Evolutionary conservation across 148 eudicot species (phyloP).

Genomic region (Cornus suecica): DNA sequence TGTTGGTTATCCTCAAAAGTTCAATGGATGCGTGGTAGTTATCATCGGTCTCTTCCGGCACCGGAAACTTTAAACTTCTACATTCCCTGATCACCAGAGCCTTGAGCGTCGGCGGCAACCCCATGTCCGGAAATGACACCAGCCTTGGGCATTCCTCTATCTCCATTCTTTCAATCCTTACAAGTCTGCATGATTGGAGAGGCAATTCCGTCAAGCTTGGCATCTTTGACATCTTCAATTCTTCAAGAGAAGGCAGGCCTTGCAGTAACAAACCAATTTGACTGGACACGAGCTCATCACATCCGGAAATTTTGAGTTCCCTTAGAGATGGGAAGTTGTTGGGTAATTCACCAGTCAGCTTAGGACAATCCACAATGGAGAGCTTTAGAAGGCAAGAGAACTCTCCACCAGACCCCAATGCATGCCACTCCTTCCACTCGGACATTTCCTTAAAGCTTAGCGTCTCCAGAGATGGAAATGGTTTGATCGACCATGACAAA

Average conservation of each 20-base stretch:
- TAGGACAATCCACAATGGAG: not conserved
- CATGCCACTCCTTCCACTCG: not conserved
- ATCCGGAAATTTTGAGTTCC: not conserved
- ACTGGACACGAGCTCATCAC: not conserved
- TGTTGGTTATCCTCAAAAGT: too few species aligned
- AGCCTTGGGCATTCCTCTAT: too few species aligned
- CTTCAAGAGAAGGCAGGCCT: too few species aligned
- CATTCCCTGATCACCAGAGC: not conserved
- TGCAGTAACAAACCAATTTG: too few species aligned
- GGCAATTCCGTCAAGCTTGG: too few species aligned
- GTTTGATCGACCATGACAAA: not conserved
- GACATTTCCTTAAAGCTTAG: not conserved
- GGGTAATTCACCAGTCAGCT: not conserved
- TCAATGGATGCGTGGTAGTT: too few species aligned
- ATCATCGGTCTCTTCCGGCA: too few species aligned
- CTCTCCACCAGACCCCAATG: not conserved
- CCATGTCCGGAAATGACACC: too few species aligned
- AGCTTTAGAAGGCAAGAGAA: not conserved
- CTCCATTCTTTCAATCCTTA: too few species aligned
- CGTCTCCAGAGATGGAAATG: not conserved
- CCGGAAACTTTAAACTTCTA: not conserved
- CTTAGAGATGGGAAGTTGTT: not conserved
- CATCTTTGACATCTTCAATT: too few species aligned
- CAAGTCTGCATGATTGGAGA: too few species aligned
- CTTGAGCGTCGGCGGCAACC: too few species aligned